These are phyloP conservation scores for Colletotrichum eleusines DNA, from an alignment of 2,329 filamentous ascomycete genomes.

Conservation along the genomic window DNA sequence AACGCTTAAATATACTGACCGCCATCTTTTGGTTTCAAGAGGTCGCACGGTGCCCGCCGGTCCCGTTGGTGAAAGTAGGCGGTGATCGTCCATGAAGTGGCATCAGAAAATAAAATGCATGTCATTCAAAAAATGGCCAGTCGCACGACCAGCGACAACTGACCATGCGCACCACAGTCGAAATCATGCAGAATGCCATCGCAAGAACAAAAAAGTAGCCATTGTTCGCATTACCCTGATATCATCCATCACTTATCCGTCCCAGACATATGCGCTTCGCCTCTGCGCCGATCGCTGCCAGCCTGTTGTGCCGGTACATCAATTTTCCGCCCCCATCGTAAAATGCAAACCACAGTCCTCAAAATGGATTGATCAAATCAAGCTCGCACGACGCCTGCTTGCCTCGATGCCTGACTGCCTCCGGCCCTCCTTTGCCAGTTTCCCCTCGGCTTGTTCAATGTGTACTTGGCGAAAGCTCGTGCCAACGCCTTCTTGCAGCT, in stretches of 20 bases:
- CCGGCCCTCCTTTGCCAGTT: constrained; percentile 44
- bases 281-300: constrained; percentile 39
- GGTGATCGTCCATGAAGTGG: too few species aligned
- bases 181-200: background rate
- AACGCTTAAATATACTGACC: too few species aligned
- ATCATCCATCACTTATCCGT: constrained; percentile 29
- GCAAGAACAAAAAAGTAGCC: constrained; percentile 5
- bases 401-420: constrained; percentile 42
- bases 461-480: constrained; percentile 96
- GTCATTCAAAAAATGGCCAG: background rate
- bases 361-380: constrained; percentile 16
- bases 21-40: too few species aligned
- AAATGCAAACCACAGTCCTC: constrained; percentile 13
- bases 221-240: constrained; percentile 28
- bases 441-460: constrained; percentile 62
- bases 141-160: background rate
- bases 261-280: constrained; percentile 30
- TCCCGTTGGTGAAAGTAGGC: too few species aligned
- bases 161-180: background rate
- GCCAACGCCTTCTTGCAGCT: constrained; percentile 97
- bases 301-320: constrained; percentile 27
- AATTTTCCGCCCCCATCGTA: constrained; percentile 13
- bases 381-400: constrained; percentile 31
- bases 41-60: too few species aligned
- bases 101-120: background rate